Conservation (phyloP, 2,329 filamentous ascomycete genomes). For the Pseudocercospora cruenta region DNA sequence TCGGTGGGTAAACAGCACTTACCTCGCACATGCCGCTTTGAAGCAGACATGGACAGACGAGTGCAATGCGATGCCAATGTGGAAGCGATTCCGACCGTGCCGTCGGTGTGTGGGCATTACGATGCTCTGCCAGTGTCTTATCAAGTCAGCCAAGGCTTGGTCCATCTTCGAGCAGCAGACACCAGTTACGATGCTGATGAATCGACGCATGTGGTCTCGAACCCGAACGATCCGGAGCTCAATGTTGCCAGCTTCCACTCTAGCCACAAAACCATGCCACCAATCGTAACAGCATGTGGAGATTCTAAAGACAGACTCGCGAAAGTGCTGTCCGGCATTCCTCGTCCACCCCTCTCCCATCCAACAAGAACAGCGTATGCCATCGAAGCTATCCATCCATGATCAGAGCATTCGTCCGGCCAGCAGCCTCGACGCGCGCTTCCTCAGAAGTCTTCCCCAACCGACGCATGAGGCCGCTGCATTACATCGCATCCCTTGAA, state of each 20-base stretch:
- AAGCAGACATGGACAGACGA: constrained; percentile 58
- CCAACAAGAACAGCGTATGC: constrained; percentile 40
- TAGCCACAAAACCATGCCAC: constrained; percentile 21
- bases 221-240: constrained; percentile 38
- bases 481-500: constrained; percentile 28
- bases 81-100: constrained; percentile 36
- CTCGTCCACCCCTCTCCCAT: constrained; percentile 56
- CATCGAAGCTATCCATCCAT: constrained; percentile 59
- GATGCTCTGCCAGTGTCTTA: constrained; percentile 29
- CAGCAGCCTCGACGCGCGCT: constrained; percentile 73
- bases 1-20: constrained; percentile 48
- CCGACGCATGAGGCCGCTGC: constrained; percentile 71
- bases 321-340: constrained; percentile 53
- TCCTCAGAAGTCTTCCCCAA: constrained; percentile 75
- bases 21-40: constrained; percentile 56
- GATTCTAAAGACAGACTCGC: constrained; percentile 58
- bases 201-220: constrained; percentile 29
- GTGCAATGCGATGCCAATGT: constrained; percentile 47
- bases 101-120: constrained; percentile 52
- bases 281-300: constrained; percentile 31
- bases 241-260: constrained; percentile 39
- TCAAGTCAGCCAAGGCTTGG: constrained; percentile 14
- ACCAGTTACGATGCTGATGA: constrained; percentile 40
- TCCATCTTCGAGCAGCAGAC: constrained; percentile 27
- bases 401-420: constrained; percentile 75